phyloP scores from a whole-genome alignment of 805 yeast species.

The Starmerella bombi region DNA sequence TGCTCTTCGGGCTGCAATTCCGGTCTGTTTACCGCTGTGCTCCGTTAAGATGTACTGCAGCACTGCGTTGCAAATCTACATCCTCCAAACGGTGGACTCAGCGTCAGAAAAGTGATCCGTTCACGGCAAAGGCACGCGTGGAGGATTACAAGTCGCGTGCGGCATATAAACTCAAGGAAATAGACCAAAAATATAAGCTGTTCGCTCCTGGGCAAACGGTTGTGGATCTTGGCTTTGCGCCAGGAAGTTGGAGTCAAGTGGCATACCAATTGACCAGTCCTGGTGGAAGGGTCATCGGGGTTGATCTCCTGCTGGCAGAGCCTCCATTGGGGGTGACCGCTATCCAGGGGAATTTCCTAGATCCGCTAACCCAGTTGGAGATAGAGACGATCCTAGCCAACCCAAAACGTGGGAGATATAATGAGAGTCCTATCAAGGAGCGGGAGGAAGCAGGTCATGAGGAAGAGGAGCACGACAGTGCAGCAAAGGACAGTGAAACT shows the following conservation, averaged over 20 bases:
- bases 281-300: conserved; percentile 54
- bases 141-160: conserved; percentile 69
- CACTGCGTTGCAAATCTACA: conserved; percentile 3
- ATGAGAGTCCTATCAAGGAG: conserved; percentile 19
- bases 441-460: conserved; percentile 23
- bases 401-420: conserved; percentile 22
- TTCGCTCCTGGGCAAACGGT: conserved; percentile 47
- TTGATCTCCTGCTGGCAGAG: conserved; percentile 61
- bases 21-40: too few species aligned
- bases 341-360: conserved; percentile 78
- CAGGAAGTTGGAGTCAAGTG: conserved; percentile 91
- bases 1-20: too few species aligned
- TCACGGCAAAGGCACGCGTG: conserved; percentile 50
- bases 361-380: conserved; percentile 31
- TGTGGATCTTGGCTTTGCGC: conserved; percentile 79
- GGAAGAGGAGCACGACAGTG: conserved; percentile 25
- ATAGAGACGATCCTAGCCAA: conserved; percentile 22
- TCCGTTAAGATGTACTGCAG: too few species aligned
- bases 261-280: conserved; percentile 43
- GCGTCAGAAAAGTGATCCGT: conserved; percentile 54
- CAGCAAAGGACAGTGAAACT: conserved; percentile 13
- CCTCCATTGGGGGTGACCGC: conserved; percentile 74
- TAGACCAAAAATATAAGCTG: conserved; percentile 49
- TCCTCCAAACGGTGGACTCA: conserved; percentile 64
- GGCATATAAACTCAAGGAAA: conserved; percentile 72